Evolutionary conservation across 768 basidiomycete genomes (phyloP).

Genomic region (Xerocomus potaroensis): DNA sequence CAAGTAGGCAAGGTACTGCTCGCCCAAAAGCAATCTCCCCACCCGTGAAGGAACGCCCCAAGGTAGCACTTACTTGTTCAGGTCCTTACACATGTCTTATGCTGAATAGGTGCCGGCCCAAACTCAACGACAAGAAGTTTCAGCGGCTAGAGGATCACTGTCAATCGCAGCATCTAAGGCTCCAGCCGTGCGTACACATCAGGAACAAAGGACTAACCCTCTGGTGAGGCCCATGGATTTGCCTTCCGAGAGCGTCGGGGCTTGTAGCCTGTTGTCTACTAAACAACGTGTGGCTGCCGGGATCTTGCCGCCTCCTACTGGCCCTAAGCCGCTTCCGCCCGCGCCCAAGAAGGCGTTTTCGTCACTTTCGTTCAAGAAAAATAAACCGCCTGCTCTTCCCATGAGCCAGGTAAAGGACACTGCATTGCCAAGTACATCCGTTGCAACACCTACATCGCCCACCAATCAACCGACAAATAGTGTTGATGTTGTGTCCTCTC

Average conservation of each 20-base stretch:
- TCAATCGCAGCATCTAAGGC: constrained; percentile 14
- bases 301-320: constrained; percentile 32
- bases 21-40: background rate
- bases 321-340: constrained; percentile 33
- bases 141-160: background rate
- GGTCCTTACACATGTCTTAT: background rate
- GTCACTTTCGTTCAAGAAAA: constrained; percentile 45
- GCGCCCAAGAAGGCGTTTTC: constrained; percentile 23
- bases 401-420: constrained; percentile 14
- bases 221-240: constrained; percentile 30
- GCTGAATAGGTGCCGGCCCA: background rate
- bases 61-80: constrained; percentile 6
- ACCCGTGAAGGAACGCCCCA: constrained; percentile 5
- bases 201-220: constrained; percentile 28
- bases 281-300: constrained; percentile 46
- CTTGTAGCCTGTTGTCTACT: constrained; percentile 41
- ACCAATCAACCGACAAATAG: background rate
- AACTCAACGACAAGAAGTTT: constrained; percentile 9
- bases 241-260: constrained; percentile 19
- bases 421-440: background rate
- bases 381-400: constrained; percentile 13
- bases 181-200: constrained; percentile 22
- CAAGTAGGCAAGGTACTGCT: constrained; percentile 2
- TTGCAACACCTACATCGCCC: constrained; percentile 11
- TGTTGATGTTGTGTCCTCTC: constrained; percentile 9